Evolutionary conservation across 768 basidiomycete species (phyloP), one percentile per base, ranked within the genome.

Genomic region (Serendipita indica): DNA sequence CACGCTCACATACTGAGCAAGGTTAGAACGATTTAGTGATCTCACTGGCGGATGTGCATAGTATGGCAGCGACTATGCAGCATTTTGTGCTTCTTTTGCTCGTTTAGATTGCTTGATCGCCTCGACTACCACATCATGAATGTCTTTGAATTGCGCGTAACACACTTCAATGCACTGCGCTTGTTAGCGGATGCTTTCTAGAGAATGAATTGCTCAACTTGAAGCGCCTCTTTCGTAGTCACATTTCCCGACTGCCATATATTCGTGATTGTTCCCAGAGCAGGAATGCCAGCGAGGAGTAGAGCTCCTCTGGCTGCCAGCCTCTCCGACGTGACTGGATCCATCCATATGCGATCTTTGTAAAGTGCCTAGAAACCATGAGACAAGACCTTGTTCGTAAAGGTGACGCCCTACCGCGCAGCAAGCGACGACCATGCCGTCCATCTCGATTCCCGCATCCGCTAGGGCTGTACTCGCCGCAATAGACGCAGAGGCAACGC

Each of bases 391-490:
- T n/a, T n/a, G n/a, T n/a, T n/a, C n/a, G 57, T 3, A 30, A n/a
- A 20, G 0, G 32, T 46, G 6, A 43, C 14, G n/a, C 10, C n/a
- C 6, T 33, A 90, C 90, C 32, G 84, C 83, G 28, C 87, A 78
- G 64, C 86, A 89, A 0, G 93, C 86, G 14, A 82, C 75, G 3
- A 93, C 92, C 13, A 99, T 74, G 2, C 91, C 96, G 37, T 83
- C 69, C 78, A 98, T 82, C 64, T 94, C 89, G 46, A 98, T 83
- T 1, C 93, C 91, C 13, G 94, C 93, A 67, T 94, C 83, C 6
- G 90, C 91, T 2, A 98, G 75, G 5, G 96, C 93, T 1, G 89
- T 81, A 64, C 86, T 89, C 1, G 90, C 88, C 16, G 93, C 94
- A 3, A 90, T 79, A 7, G 86, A 75, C 3, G 88, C 92, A 1